phyloP scores from a whole-genome alignment of 1,284 basidiomycete species.

The Cryptococcus sp. region DNA sequence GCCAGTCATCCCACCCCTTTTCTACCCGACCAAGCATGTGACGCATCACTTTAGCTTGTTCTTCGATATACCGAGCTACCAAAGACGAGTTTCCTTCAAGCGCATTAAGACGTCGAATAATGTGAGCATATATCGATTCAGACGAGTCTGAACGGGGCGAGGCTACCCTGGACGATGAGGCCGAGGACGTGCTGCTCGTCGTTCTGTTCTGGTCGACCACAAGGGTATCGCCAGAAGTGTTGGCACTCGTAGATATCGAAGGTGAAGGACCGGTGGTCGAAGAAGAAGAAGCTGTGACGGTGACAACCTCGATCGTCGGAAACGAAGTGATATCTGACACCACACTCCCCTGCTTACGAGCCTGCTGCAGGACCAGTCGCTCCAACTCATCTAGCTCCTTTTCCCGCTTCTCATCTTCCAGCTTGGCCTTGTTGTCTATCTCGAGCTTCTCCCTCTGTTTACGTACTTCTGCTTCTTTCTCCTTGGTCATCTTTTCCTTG shows the following conservation, averaged over 20 bases:
- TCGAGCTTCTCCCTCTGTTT: slow-evolving; percentile 30
- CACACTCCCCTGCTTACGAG: slow-evolving; percentile 14
- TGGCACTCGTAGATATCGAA: background rate
- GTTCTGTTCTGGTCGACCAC: background rate
- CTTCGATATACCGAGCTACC: slow-evolving; percentile 82
- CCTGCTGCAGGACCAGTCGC: slow-evolving; percentile 35
- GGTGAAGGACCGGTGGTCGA: background rate
- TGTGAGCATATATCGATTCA: slow-evolving; percentile 95
- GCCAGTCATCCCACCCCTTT: slow-evolving; percentile 41
- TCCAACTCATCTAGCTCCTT: slow-evolving; percentile 37
- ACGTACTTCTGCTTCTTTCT: slow-evolving; percentile 18
- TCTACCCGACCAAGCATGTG: slow-evolving; percentile 72
- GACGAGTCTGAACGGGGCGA: slow-evolving; percentile 54
- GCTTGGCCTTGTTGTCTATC: slow-evolving; percentile 26
- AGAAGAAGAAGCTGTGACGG: background rate
- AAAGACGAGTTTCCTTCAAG: slow-evolving; percentile 87
- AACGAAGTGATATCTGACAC: slow-evolving; percentile 1
- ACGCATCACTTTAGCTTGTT: slow-evolving; percentile 74
- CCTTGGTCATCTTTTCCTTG: slow-evolving; percentile 23
- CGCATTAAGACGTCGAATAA: slow-evolving; percentile 83
- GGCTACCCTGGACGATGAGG: slow-evolving; percentile 11
- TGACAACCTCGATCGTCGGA: background rate
- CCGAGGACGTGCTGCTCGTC: slow-evolving; percentile 6
- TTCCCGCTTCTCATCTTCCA: slow-evolving; percentile 28
- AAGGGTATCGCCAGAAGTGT: background rate